Base-by-base conservation (phyloP, 2,329 filamentous ascomycete species). In the Neofusicoccum laricinum region DNA sequence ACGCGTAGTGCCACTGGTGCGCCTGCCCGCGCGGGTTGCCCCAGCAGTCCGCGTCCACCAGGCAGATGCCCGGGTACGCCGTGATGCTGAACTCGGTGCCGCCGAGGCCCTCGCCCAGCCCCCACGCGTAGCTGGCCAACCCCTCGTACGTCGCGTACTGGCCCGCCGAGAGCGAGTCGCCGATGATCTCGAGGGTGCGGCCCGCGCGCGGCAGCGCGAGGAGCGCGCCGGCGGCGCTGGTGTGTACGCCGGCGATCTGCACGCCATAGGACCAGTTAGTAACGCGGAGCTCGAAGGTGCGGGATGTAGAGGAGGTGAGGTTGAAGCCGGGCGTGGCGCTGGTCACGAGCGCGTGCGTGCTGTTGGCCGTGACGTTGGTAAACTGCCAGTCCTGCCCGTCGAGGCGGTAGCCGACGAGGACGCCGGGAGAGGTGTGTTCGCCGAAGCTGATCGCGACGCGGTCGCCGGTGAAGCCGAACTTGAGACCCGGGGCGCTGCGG, bases 211-310 rank as follows among this genome's bases (percentile, higher is more conserved):
- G 75, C 7, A 78, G 68, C 65, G 80, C 80, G 68, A 84, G 72
- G 5, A 88, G 75, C 19, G 75, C 75, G 41, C 79, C 76, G 4
- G 77, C 77, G 3, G 86, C 76, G 4, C 77, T 77, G 2, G 86
- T 76, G 62, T 86, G 82, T 2, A 88, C 78, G 7, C 80, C 76
- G 17, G 77, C 75, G 49, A 88, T 81, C 71, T 88, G 85, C 3
- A 88, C 80, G 11, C 85, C 85, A 68, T 83, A 84, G 15, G 79
- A 84, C 85, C 84, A 88, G 68, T 88, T 88, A 1, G 85, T 85
- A 15, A 88, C 85, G 70, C 85, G 77, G 68, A 88, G 73, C 70
- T 88, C 85, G 64, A 88, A 86, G 0, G 78, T 81, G 36, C 80
- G 79, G 0, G 81, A 80, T 45, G 71, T 77, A 0, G 81, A 78